phyloP scores from a whole-genome alignment of 805 yeast species.

The Saccharomycopsis oosterbeekiorum region DNA sequence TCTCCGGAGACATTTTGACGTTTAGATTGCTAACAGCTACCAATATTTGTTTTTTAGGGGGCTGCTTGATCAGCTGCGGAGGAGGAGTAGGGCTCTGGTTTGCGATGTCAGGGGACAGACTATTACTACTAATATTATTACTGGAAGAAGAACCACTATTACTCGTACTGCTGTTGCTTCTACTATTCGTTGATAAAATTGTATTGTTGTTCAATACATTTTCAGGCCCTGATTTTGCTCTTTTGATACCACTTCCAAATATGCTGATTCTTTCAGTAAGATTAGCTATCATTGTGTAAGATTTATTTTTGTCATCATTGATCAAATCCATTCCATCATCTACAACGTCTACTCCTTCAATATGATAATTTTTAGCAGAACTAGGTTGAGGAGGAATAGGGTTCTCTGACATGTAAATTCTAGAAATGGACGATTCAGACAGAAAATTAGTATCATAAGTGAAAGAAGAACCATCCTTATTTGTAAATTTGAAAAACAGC shows the following conservation, averaged over 20 bases:
- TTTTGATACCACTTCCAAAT: slow-evolving; percentile 9
- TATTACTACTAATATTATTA: neutral
- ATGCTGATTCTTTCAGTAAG: slow-evolving; percentile 9
- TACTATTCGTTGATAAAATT: neutral
- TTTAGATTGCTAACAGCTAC: slow-evolving; percentile 10
- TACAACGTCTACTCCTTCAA: neutral
- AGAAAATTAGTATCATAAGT: slow-evolving; percentile 6
- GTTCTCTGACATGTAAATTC: slow-evolving; percentile 3
- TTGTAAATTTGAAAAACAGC: slow-evolving; percentile 6
- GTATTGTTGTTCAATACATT: neutral
- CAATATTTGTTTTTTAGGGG: slow-evolving; percentile 1
- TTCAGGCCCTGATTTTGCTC: slow-evolving; percentile 14
- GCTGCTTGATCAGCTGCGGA: slow-evolving; percentile 1
- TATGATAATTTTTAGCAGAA: neutral
- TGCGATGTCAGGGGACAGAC: neutral
- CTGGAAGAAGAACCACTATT: neutral
- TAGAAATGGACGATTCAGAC: slow-evolving; percentile 5
- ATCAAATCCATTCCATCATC: neutral
- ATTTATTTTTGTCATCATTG: neutral
- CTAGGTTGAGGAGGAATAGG: neutral
- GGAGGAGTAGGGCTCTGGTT: slow-evolving; percentile 1
- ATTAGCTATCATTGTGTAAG: slow-evolving; percentile 4
- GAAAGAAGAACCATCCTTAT: slow-evolving; percentile 7
- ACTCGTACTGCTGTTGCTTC: neutral
- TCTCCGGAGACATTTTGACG: slow-evolving; percentile 8